Conservation (phyloP, 1,139 yeast genomes). For the Sugiyamaella grinbergsii region DNA sequence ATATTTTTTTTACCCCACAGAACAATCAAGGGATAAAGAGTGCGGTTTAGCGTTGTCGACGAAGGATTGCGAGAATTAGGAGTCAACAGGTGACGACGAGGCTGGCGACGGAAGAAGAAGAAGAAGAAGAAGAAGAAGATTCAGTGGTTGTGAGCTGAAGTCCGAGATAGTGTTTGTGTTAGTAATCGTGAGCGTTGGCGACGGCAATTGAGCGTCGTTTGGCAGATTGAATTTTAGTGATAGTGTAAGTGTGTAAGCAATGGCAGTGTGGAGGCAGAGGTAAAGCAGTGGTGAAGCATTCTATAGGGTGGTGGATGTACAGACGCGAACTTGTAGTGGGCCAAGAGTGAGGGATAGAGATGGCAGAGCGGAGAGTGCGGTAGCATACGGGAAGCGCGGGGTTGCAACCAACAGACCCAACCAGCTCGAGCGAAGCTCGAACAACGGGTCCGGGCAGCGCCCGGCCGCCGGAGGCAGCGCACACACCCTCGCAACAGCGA, state of each 20-base stretch:
- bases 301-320: background rate
- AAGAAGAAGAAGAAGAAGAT: background rate
- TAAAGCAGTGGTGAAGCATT: too few species aligned
- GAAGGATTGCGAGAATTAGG: background rate
- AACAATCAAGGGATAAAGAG: background rate
- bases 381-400: too few species aligned
- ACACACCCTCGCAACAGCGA: too few species aligned
- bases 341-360: too few species aligned
- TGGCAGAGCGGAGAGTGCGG: too few species aligned
- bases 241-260: background rate
- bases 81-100: constrained; percentile 10
- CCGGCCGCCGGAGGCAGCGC: too few species aligned
- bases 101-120: background rate
- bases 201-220: background rate
- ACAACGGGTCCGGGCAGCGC: too few species aligned
- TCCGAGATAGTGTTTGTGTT: background rate
- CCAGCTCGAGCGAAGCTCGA: too few species aligned
- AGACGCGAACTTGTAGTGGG: background rate
- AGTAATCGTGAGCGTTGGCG: too few species aligned
- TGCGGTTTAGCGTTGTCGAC: background rate
- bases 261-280: constrained; percentile 1
- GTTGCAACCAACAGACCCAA: too few species aligned
- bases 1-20: background rate
- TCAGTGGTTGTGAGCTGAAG: background rate
- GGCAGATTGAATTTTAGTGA: too few species aligned